These are phyloP conservation scores for Fallopia convolvulus DNA, from an alignment of 148 eudicot genomes.

Conservation along the genomic window DNA sequence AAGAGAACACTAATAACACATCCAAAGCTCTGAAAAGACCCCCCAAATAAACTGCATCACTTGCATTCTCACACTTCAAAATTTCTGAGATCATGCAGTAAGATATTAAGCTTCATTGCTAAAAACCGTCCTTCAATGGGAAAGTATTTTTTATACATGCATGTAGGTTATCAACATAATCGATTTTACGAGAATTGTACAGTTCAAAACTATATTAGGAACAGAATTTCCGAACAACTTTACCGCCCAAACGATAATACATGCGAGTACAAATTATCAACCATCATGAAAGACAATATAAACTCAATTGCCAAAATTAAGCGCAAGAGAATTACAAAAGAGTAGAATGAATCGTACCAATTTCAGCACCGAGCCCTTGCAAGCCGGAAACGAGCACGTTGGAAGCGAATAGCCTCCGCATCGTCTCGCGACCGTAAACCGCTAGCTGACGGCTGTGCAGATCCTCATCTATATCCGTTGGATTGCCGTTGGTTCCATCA, in stretches of 20 bases:
- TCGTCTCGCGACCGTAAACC: slow-evolving; percentile 80
- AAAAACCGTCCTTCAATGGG: neutral
- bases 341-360: slow-evolving; percentile 34
- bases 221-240: neutral
- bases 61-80: neutral
- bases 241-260: neutral
- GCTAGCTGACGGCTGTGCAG: slow-evolving; percentile 85
- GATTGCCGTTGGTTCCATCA: slow-evolving; percentile 18
- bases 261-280: neutral
- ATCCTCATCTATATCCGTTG: slow-evolving; percentile 65
- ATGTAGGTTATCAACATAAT: too few species aligned
- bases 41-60: neutral
- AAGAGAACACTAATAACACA: neutral
- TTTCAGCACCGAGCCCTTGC: slow-evolving; percentile 83
- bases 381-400: slow-evolving; percentile 66
- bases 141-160: too few species aligned
- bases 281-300: neutral
- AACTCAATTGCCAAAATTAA: neutral
- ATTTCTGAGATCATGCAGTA: neutral
- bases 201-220: neutral
- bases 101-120: neutral
- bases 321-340: neutral
- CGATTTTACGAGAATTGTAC: neutral
- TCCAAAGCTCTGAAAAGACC: neutral
- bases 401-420: slow-evolving; percentile 70